Base-by-base conservation (phyloP, 164 flowering plant genomes). In the Taxillus chinensis region DNA sequence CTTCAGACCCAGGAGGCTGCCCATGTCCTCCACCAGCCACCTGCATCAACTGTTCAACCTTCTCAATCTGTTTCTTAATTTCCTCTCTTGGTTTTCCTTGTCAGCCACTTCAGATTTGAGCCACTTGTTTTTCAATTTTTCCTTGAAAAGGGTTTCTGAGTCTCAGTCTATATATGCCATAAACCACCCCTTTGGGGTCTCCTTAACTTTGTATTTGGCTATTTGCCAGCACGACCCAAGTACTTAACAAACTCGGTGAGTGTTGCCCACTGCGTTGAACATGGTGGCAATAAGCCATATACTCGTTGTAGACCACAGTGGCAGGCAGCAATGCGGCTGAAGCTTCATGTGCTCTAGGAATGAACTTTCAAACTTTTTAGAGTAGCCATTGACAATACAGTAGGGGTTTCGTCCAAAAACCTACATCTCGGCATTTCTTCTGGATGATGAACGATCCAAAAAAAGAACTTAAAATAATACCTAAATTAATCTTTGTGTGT, bases 171-270 rank as follows among this genome's bases (percentile, higher is more conserved):
- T 86, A 55, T 91, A 91, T 0, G 95, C 89, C 41, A 91, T 82
- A 64, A 91, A 91, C 96, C 98, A 91, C 3, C 98, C 98, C 55
- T 91, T 87, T 0, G 92, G 90, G 1, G 98, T 91, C 74, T 87
- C 96, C 9, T 89, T 95, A 5, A 91, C 96, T 75, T 91, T 87
- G 58, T 92, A 91, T 77, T 89, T 76, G 5, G 96, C 98, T 92
- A 91, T 77, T 89, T 76, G 5, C 98, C 98, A 0, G 81, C 80
- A 27, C 76, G 66, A 5, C 98, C 96, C 57, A 91, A 67, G 62
- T 91, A 66, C 84, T 86, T 85, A 40, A 91, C 82, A 60, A 91
- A 91, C 67, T 91, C 98, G 0, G 96, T 91, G n/a, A 91, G 75
- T 0, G 95, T 84, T 2, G 88, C 86, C 96, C 98, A 91, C 73